Conservation (phyloP, 352 stramenopile genomes). For the Pythium aristosporum region DNA sequence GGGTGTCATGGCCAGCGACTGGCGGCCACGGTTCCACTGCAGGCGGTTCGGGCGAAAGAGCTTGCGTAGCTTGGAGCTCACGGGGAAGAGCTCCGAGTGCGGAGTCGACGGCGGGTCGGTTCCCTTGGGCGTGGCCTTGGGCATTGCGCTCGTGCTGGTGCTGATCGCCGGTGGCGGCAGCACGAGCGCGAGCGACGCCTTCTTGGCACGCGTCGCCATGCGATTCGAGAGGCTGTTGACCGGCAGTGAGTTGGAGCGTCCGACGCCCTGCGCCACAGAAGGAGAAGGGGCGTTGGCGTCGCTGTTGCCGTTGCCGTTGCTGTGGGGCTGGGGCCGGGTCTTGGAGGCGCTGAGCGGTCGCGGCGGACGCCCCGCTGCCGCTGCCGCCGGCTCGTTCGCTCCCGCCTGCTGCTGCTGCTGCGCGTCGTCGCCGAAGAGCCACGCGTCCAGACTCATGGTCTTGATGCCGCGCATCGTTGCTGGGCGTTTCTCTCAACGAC, state of each 20-base stretch:
- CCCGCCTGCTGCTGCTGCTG: constrained; percentile 7
- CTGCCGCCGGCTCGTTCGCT: not conserved
- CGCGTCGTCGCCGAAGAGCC: constrained; percentile 78
- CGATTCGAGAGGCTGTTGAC: constrained; percentile 29
- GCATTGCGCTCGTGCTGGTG: not conserved
- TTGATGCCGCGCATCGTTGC: constrained; percentile 47
- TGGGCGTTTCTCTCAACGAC: not conserved
- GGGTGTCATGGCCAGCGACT: constrained; percentile 11
- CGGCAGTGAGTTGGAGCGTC: constrained; percentile 35
- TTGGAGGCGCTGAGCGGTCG: constrained; percentile 15
- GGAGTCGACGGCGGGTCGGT: constrained; percentile 9
- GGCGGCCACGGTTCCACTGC: constrained; percentile 47
- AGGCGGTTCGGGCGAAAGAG: constrained; percentile 65
- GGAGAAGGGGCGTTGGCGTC: not conserved
- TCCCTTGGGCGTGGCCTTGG: not conserved
- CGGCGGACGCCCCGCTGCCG: not conserved
- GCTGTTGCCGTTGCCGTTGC: not conserved
- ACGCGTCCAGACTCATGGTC: constrained; percentile 74
- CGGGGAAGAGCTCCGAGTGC: constrained; percentile 47
- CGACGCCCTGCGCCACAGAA: not conserved
- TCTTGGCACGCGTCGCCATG: constrained; percentile 28
- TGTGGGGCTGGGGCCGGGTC: constrained; percentile 1
- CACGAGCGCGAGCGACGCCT: constrained; percentile 27
- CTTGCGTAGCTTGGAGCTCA: constrained; percentile 74
- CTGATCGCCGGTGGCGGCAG: not conserved